Conservation (phyloP, 2,329 filamentous ascomycete genomes). For the Diaporthe citri region DNA sequence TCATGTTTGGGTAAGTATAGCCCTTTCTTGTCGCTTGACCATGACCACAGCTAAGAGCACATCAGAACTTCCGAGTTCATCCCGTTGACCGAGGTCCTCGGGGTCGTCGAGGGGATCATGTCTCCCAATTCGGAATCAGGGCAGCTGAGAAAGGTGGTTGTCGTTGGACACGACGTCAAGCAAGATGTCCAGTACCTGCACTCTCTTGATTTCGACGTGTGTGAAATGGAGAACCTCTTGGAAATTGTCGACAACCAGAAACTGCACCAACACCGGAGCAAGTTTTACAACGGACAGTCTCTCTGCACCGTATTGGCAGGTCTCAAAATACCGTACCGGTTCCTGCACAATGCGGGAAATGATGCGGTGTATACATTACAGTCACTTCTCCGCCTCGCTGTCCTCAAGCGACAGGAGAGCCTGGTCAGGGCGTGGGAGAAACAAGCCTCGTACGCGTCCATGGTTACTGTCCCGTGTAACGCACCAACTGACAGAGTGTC, state of each 20-base stretch:
- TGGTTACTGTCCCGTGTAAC: neutral
- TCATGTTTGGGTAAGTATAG: slow-evolving; percentile 78
- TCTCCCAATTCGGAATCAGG: slow-evolving; percentile 41
- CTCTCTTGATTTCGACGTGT: slow-evolving; percentile 72
- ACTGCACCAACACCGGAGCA: slow-evolving; percentile 75
- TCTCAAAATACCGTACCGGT: slow-evolving; percentile 71
- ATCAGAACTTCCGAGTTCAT: slow-evolving; percentile 59
- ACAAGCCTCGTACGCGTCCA: slow-evolving; percentile 20
- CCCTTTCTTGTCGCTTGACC: neutral
- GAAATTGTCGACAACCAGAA: slow-evolving; percentile 80
- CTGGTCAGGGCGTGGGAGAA: slow-evolving; percentile 39
- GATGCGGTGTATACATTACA: slow-evolving; percentile 85
- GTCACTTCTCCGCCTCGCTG: slow-evolving; percentile 74
- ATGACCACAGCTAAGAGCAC: slow-evolving; percentile 37
- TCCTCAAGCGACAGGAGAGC: slow-evolving; percentile 50
- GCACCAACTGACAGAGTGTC: neutral
- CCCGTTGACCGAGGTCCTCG: slow-evolving; percentile 48
- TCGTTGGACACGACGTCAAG: slow-evolving; percentile 82
- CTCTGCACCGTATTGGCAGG: slow-evolving; percentile 73
- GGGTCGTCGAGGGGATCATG: slow-evolving; percentile 54
- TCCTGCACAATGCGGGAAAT: slow-evolving; percentile 90
- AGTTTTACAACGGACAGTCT: slow-evolving; percentile 64
- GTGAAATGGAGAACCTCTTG: slow-evolving; percentile 65
- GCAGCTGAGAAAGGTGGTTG: slow-evolving; percentile 65
- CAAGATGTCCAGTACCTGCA: slow-evolving; percentile 78